Evolutionary conservation across 352 stramenopile species (phyloP), one percentile per base, ranked within the genome.

Genomic region (Halophytophthora batemanensis): DNA sequence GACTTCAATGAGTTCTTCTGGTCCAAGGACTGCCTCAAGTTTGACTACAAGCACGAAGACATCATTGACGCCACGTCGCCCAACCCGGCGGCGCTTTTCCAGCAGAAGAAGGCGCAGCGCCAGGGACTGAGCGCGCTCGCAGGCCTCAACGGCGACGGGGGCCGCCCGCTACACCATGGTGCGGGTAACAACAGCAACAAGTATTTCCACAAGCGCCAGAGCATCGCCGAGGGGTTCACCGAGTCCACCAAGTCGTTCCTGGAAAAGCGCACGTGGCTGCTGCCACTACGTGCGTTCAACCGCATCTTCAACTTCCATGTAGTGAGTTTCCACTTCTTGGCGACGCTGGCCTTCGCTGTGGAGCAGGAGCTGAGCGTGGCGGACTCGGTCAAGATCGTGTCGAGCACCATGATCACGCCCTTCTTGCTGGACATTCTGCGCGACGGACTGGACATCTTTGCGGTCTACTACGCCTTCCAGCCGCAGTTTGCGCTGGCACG

Each of bases 1-100:
- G 97, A 99, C 61, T 98, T 99, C 59, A 99, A 99, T 72, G 97
- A 99, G 77, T 99, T 99, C 61, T 99, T 99, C 64, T 99, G 97
- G 97, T 96, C 84, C 17, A 78, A 86, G n/a, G 70, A 86, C 2
- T 99, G 97, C 57, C 78, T 99, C 21, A 81, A 90, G 34, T 98
- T 87, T 56, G 86, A 96, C 53, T 98, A 98, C 76, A 97, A 95
- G 52, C 74, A 90, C 50, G 82, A 90, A 51, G 82, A 92, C 21
- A 69, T 88, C 15, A 63, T 93, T 38, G 86, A 96, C n/a, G 63
- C 71, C 2, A 64, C 67, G 14, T 89, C 81, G 1, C 77, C 81
- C 0, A 90, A 81, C 33, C 73, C 80, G 8, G 52, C 59, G 6
- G 70, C 77, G 53, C 67, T 71, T 18, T 82, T 71, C 25, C 75